These are phyloP conservation scores for Geoglossum glabrum DNA, from an alignment of 495 filamentous ascomycete genomes.

Conservation along the genomic window DNA sequence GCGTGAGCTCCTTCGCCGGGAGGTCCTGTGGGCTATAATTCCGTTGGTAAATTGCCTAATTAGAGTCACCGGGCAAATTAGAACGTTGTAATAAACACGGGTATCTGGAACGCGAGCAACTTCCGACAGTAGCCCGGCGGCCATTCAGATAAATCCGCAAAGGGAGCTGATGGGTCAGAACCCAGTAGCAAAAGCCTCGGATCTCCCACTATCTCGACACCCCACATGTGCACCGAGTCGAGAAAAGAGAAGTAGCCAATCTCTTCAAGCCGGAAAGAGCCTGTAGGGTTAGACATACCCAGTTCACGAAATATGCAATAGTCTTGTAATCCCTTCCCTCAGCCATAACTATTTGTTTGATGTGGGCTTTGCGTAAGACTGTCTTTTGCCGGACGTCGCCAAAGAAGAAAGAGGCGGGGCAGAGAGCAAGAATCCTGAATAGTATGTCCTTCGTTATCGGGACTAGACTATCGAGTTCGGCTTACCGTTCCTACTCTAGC, in stretches of 20 bases:
- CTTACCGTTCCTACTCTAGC: too few species aligned
- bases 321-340: not conserved
- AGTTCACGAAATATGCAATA: conserved; percentile 37
- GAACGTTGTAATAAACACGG: not conserved
- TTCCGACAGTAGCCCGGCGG: not conserved
- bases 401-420: not conserved
- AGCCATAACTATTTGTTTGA: not conserved
- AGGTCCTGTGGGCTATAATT: conserved; percentile 75
- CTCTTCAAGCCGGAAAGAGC: not conserved
- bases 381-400: not conserved
- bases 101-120: not conserved
- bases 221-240: not conserved
- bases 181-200: not conserved
- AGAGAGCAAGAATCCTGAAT: too few species aligned
- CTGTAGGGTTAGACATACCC: conserved; percentile 20
- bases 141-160: not conserved
- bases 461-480: too few species aligned
- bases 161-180: not conserved
- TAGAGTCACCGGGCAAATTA: not conserved
- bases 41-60: conserved; percentile 65
- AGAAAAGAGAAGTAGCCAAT: not conserved
- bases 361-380: not conserved
- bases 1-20: conserved; percentile 71
- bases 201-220: not conserved
- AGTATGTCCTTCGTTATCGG: too few species aligned